phyloP scores from a whole-genome alignment of 2,329 filamentous ascomycete species.

The Ceratocystis cacaofunesta region DNA sequence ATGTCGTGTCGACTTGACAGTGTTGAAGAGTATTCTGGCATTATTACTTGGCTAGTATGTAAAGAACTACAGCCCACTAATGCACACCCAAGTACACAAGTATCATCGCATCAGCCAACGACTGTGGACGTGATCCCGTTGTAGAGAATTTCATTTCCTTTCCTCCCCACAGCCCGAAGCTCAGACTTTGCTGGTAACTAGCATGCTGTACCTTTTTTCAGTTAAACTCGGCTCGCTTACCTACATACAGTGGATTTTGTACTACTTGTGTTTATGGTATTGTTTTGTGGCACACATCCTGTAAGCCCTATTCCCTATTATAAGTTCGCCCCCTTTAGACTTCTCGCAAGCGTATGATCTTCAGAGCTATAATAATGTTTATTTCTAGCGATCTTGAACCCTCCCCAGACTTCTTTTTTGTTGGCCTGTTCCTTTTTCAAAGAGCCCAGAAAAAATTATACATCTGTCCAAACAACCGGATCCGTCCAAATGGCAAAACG shows the following conservation, averaged over 20 bases:
- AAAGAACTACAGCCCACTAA: too few species aligned
- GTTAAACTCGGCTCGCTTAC: slow-evolving; percentile 1
- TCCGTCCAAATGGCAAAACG: background rate
- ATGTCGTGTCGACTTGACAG: too few species aligned
- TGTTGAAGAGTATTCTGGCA: too few species aligned
- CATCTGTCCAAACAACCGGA: background rate
- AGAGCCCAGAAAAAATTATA: background rate
- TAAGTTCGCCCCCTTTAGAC: background rate
- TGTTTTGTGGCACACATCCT: background rate
- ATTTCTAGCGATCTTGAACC: background rate
- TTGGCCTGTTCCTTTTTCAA: background rate
- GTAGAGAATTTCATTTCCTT: background rate
- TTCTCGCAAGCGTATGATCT: background rate
- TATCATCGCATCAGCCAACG: too few species aligned
- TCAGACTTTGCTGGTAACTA: background rate
- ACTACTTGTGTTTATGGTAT: background rate
- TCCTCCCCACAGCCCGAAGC: background rate
- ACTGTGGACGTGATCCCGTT: background rate
- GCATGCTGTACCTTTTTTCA: background rate
- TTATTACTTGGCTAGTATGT: too few species aligned
- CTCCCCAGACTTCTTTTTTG: background rate
- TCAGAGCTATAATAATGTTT: background rate
- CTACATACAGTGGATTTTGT: background rate
- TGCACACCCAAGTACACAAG: too few species aligned
- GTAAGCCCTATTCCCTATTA: background rate